Evolutionary conservation across 768 basidiomycete species (phyloP), one percentile per base, ranked within the genome.

Genomic region (Cystoderma amianthinum): DNA sequence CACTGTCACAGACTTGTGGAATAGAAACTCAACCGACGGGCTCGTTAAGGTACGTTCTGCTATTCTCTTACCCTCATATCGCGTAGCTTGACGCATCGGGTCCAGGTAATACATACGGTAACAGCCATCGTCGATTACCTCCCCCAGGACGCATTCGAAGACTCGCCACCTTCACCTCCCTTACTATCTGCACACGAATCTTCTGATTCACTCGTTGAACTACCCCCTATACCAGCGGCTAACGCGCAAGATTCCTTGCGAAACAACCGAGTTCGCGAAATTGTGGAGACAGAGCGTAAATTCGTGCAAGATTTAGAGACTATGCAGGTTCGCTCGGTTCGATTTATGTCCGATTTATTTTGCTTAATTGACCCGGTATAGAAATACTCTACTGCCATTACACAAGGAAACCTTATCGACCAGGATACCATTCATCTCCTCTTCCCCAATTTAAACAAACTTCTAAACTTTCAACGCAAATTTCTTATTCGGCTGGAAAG

Each of bases 241-340:
- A 77, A 69, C 52, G 77, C 78, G 15, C 76, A 76, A 42, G 82
- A 87, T 47, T 68, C 74, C 1, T 80, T 81, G 16, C 72, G 87
- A 41, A 80, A 79, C 59, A 85, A 85, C 48, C 85, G 86, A 46
- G 76, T 93, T 45, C 76, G 77, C 54, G 96, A 99, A 63, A 80
- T 97, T 51, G 78, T 98, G 36, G 87, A 90, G 61, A 97, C 92
- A 0, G 96, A 99, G 61, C 82, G 90, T 51, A 92, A 92, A 65
- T 98, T 91, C 60, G 95, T 98, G 4, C 85, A 90, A 61, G 96
- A 98, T 64, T 69, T 99, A 48, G 93, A 96, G 60, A 82, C 92
- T 54, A 87, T 98, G 74, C 93, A 95, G 78, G 93, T 91, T 50
- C 54, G 82, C 21, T 44, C 41, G 28, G 25, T n/a, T n/a, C 39